A percentile compares a stretch with the other conserved stretches of the same genome.
Conservation (phyloP, 2,329 filamentous ascomycete species). For the Botrytis sinoallii region DNA sequence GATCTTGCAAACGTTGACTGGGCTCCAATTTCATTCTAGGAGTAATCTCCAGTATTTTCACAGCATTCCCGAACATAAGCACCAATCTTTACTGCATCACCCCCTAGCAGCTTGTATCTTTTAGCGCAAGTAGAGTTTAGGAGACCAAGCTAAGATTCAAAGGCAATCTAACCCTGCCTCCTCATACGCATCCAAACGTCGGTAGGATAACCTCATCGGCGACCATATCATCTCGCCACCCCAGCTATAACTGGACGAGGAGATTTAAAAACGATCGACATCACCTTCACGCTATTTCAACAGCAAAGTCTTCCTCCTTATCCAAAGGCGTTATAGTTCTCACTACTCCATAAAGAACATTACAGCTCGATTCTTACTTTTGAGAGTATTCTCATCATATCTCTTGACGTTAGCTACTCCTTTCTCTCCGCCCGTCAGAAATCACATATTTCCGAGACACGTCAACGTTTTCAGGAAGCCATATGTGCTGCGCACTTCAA, state of each 20-base stretch:
- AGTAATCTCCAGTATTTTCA: not conserved
- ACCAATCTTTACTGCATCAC: not conserved
- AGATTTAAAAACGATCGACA: not conserved
- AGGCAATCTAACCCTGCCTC: not conserved
- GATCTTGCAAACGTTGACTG: not conserved
- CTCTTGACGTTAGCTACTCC: not conserved
- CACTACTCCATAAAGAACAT: not conserved
- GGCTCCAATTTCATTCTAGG: not conserved
- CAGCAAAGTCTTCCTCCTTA: not conserved
- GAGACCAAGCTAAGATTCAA: conserved; percentile 13
- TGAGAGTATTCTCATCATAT: not conserved
- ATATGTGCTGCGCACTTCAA: conserved; percentile 33
- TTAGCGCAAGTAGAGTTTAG: conserved; percentile 10
- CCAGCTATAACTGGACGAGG: not conserved
- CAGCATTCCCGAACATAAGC: conserved; percentile 4
- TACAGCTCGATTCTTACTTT: not conserved
- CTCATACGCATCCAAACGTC: not conserved
- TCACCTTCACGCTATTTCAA: not conserved
- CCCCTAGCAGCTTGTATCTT: conserved; percentile 1
- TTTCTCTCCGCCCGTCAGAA: not conserved
- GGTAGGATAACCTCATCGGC: conserved; percentile 8
- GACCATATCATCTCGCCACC: not conserved
- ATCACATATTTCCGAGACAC: not conserved
- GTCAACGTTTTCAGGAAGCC: not conserved
- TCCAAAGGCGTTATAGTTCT: not conserved